Evolutionary conservation across 2,329 filamentous ascomycete species (phyloP).

Genomic region (Metarhizium brunneum): DNA sequence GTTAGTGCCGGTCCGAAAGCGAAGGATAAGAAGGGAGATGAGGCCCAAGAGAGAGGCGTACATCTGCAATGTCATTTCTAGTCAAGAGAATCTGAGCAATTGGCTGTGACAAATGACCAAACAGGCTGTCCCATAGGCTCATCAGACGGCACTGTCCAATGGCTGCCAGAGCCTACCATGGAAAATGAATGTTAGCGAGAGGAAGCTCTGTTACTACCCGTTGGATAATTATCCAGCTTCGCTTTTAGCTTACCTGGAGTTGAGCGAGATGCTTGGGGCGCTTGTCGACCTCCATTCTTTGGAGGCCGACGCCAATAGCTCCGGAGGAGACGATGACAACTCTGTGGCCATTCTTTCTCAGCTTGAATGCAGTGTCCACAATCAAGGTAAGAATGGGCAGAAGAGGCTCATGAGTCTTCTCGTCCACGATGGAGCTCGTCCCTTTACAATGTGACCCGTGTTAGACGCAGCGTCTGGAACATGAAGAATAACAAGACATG

Average conservation of each 20-base stretch:
- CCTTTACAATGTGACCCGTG: slow-evolving; percentile 40
- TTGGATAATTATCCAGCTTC: neutral
- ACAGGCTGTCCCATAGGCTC: slow-evolving; percentile 90
- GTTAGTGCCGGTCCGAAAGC: slow-evolving; percentile 6
- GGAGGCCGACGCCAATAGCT: slow-evolving; percentile 87
- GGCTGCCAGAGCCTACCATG: slow-evolving; percentile 67
- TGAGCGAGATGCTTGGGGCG: slow-evolving; percentile 85
- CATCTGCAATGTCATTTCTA: slow-evolving; percentile 91
- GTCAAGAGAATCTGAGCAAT: slow-evolving; percentile 93
- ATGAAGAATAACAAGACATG: neutral
- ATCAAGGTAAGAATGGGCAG: slow-evolving; percentile 86
- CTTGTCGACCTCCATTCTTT: slow-evolving; percentile 79
- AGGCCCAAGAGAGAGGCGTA: slow-evolving; percentile 29
- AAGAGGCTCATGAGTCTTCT: slow-evolving; percentile 86
- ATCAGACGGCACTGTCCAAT: slow-evolving; percentile 95
- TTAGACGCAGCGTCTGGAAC: neutral
- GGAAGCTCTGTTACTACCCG: neutral
- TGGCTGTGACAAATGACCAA: slow-evolving; percentile 78
- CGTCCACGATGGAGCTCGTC: slow-evolving; percentile 97
- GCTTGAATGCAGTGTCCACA: slow-evolving; percentile 82
- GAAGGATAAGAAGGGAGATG: neutral
- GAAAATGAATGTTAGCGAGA: slow-evolving; percentile 2
- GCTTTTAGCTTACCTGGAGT: slow-evolving; percentile 52
- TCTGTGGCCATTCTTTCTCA: slow-evolving; percentile 83
- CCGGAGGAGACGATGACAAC: slow-evolving; percentile 96